These are phyloP conservation scores for Saksenaea oblongispora DNA, from an alignment of 371 early-diverging fungal genomes.

Conservation along the genomic window DNA sequence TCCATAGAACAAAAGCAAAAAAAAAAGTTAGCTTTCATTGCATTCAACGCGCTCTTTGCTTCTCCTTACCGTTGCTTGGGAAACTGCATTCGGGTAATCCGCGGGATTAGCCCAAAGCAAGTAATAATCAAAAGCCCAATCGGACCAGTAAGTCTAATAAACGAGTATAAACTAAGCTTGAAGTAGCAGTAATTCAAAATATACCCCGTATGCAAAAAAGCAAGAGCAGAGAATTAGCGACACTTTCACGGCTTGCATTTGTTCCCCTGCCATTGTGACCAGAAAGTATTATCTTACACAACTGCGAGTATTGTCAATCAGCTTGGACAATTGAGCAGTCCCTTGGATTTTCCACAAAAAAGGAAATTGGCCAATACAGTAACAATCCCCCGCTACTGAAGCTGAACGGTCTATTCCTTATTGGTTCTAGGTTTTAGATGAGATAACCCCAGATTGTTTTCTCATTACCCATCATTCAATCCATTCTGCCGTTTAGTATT, in stretches of 20 bases:
- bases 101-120: slow-evolving; percentile 48
- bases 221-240: slow-evolving; percentile 49
- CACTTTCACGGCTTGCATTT: slow-evolving; percentile 45
- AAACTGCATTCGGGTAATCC: slow-evolving; percentile 43
- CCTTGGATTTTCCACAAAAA: too few relatives aligned
- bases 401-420: too few relatives aligned
- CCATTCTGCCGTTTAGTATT: too few relatives aligned
- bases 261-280: slow-evolving; percentile 32
- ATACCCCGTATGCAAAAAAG: slow-evolving; percentile 54
- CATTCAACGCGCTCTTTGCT: too few relatives aligned
- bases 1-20: not conserved
- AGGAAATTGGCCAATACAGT: too few relatives aligned
- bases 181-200: not conserved
- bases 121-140: slow-evolving; percentile 52
- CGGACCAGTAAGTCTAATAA: slow-evolving; percentile 49
- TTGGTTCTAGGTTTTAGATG: too few relatives aligned
- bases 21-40: not conserved
- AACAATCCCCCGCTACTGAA: too few relatives aligned
- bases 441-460: too few relatives aligned
- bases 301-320: too few relatives aligned
- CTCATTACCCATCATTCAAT: too few relatives aligned
- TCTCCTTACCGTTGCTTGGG: slow-evolving; percentile 41
- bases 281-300: not conserved
- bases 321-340: too few relatives aligned
- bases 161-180: not conserved